phyloP scores from a whole-genome alignment of 192 early-diverging fungal genomes.

The Entomortierella chlamydospora region DNA sequence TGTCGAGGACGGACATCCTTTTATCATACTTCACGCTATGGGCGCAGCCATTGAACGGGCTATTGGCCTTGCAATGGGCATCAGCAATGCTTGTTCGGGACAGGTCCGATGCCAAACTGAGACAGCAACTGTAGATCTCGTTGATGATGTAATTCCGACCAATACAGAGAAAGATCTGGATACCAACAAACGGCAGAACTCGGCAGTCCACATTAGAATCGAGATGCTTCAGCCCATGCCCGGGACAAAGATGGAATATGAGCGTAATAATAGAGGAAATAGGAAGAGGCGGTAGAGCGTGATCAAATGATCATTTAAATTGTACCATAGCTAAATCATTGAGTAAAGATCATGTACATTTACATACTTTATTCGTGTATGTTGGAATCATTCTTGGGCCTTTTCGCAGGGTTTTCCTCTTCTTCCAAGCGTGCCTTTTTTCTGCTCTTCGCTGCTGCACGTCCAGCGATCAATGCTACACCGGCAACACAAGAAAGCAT shows the following conservation, averaged over 20 bases:
- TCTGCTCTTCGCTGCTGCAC: not conserved
- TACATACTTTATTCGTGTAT: not conserved
- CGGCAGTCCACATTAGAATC: constrained; percentile 78
- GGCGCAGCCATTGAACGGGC: constrained; percentile 80
- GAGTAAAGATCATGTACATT: not conserved
- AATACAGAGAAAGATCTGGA: constrained; percentile 70
- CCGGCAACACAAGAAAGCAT: constrained; percentile 16
- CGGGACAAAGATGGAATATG: constrained; percentile 19
- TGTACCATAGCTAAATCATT: not conserved
- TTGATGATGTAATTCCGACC: constrained; percentile 83
- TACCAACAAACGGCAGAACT: constrained; percentile 71
- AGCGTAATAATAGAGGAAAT: constrained; percentile 13
- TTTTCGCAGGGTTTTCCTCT: not conserved
- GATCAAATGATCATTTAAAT: not conserved
- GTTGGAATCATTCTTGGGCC: not conserved
- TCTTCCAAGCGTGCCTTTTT: not conserved
- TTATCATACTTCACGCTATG: constrained; percentile 81
- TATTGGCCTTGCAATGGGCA: constrained; percentile 71
- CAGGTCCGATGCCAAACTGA: constrained; percentile 71
- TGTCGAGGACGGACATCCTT: constrained; percentile 66
- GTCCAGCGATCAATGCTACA: constrained; percentile 7
- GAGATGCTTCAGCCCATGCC: constrained; percentile 51
- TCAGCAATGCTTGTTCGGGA: constrained; percentile 67
- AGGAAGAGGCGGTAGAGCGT: constrained; percentile 8
- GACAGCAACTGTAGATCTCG: constrained; percentile 75